phyloP scores from a whole-genome alignment of 2,329 filamentous ascomycete genomes.

The Penicillium sp. region DNA sequence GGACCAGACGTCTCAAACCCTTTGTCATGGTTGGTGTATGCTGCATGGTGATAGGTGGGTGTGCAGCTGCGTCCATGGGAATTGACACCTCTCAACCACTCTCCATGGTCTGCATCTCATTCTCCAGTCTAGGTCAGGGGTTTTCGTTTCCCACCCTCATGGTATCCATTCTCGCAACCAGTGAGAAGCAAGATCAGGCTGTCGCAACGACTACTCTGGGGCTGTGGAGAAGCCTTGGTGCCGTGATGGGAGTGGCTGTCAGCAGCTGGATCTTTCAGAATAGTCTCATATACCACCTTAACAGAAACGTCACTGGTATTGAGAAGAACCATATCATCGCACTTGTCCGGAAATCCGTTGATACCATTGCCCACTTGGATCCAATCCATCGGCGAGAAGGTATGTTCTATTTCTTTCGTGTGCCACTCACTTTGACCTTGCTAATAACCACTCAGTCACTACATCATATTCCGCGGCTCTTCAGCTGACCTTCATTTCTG shows the following conservation, averaged over 20 bases:
- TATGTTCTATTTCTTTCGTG: constrained; percentile 15
- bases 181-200: constrained; percentile 60
- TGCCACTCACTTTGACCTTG: background rate
- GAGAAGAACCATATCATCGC: constrained; percentile 54
- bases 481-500: constrained; percentile 38
- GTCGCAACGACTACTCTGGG: constrained; percentile 68
- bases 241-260: constrained; percentile 69
- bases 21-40: constrained; percentile 53
- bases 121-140: constrained; percentile 58
- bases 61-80: constrained; percentile 50
- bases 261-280: constrained; percentile 74
- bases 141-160: constrained; percentile 64
- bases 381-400: constrained; percentile 47
- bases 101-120: constrained; percentile 58
- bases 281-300: constrained; percentile 59
- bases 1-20: constrained; percentile 59
- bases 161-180: constrained; percentile 61
- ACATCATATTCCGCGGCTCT: constrained; percentile 36
- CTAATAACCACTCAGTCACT: constrained; percentile 31
- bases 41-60: constrained; percentile 51
- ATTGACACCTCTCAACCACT: constrained; percentile 50
- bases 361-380: constrained; percentile 46
- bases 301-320: constrained; percentile 55
- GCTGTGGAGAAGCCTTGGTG: constrained; percentile 68
- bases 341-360: constrained; percentile 51